Conservation (phyloP, 495 filamentous ascomycete genomes). For the Penicillium antarcticum region DNA sequence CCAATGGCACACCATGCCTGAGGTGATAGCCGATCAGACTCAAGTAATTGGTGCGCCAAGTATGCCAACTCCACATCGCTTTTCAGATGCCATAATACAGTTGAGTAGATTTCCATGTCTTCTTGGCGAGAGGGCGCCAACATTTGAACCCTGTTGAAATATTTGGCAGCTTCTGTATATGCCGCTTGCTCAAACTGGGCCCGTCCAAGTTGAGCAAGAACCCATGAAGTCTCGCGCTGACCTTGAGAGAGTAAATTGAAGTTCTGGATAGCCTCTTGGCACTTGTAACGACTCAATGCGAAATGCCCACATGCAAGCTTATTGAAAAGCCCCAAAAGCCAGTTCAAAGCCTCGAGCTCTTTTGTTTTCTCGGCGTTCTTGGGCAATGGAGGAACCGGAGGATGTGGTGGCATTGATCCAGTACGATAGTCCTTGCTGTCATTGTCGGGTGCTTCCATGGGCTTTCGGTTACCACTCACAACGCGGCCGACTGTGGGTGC, state of each 20-base stretch:
- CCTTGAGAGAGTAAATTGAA: constrained; percentile 64
- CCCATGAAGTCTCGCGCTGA: constrained; percentile 95
- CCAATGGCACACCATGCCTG: constrained; percentile 95
- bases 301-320: constrained; percentile 80
- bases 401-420: constrained; percentile 20
- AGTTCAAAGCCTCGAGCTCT: constrained; percentile 71
- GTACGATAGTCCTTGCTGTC: constrained; percentile 55
- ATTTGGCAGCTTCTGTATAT: constrained; percentile 81
- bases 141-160: constrained; percentile 70
- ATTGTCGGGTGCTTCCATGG: constrained; percentile 62
- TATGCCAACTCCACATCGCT: constrained; percentile 88
- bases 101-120: constrained; percentile 97
- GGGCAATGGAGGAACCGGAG: constrained; percentile 24
- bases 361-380: constrained; percentile 47
- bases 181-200: constrained; percentile 84
- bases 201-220: constrained; percentile 82
- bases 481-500: constrained; percentile 71
- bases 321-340: constrained; percentile 78
- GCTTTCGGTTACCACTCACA: constrained; percentile 75
- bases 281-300: constrained; percentile 72
- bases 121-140: constrained; percentile 75
- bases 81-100: constrained; percentile 94
- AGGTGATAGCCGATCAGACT: constrained; percentile 80
- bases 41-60: constrained; percentile 84
- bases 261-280: constrained; percentile 66